Conservation (phyloP, 1,284 basidiomycete genomes). For the Coniferiporia sulphurascens region DNA sequence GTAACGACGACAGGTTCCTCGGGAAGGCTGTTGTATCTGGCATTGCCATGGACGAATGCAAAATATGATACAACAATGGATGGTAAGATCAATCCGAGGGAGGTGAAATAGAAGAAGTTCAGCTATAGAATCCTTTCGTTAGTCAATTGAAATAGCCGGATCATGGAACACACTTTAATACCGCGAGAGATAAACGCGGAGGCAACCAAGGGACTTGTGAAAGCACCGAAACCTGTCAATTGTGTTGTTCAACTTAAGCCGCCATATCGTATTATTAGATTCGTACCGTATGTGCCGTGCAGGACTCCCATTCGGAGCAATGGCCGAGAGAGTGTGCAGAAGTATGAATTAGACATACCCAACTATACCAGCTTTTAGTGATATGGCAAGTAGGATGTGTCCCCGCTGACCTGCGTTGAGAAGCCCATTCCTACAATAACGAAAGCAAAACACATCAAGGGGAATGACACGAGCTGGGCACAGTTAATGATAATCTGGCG, state of each 20-base stretch:
- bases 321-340: slow-evolving; percentile 28
- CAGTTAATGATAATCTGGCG: slow-evolving; percentile 30
- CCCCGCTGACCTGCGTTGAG: slow-evolving; percentile 26
- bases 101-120: slow-evolving; percentile 15
- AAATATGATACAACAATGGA: slow-evolving; percentile 13
- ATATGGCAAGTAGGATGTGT: background rate
- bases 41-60: slow-evolving; percentile 12
- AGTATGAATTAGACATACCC: slow-evolving; percentile 30
- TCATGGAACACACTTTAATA: slow-evolving; percentile 25
- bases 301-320: slow-evolving; percentile 30
- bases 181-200: slow-evolving; percentile 28
- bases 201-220: slow-evolving; percentile 29
- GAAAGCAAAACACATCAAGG: slow-evolving; percentile 31
- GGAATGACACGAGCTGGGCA: slow-evolving; percentile 28
- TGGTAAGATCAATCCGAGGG: slow-evolving; percentile 10
- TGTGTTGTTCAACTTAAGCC: background rate
- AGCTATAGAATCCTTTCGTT: background rate
- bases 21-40: slow-evolving; percentile 12
- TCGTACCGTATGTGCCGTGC: slow-evolving; percentile 28
- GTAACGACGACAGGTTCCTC: slow-evolving; percentile 6
- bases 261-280: background rate
- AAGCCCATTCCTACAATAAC: slow-evolving; percentile 29
- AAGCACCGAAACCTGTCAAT: slow-evolving; percentile 25
- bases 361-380: slow-evolving; percentile 21
- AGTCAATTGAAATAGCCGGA: background rate